Conservation (phyloP, 768 basidiomycete species). For the Lyophyllum semitale region DNA sequence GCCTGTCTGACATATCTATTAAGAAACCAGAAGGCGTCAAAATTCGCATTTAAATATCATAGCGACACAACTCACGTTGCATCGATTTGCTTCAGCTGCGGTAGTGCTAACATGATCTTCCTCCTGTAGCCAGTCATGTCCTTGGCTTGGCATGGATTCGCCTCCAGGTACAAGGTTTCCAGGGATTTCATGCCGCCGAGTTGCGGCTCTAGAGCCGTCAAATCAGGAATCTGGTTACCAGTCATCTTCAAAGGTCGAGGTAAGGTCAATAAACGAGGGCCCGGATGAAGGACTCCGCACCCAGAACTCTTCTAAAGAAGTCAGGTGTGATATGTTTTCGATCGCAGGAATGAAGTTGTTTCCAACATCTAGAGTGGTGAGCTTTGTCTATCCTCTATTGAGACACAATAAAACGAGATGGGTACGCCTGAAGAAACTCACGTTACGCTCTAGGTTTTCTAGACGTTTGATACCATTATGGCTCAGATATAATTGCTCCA, state of each 20-base stretch:
- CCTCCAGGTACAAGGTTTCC: constrained; percentile 92
- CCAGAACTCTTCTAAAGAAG: constrained; percentile 90
- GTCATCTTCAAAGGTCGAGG: constrained; percentile 59
- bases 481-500: constrained; percentile 91
- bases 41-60: background rate
- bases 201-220: constrained; percentile 68
- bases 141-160: constrained; percentile 84
- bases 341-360: constrained; percentile 80
- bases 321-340: constrained; percentile 82
- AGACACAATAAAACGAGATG: background rate
- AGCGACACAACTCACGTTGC: constrained; percentile 71
- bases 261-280: background rate
- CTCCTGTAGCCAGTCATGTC: constrained; percentile 82
- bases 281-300: constrained; percentile 45
- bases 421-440: constrained; percentile 32
- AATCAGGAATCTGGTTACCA: constrained; percentile 78
- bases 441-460: constrained; percentile 86
- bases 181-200: constrained; percentile 62
- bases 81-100: constrained; percentile 92
- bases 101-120: constrained; percentile 86
- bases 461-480: constrained; percentile 88
- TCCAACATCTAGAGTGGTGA: constrained; percentile 86
- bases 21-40: background rate
- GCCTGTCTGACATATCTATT: constrained; percentile 17
- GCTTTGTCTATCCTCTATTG: constrained; percentile 45